phyloP scores from a whole-genome alignment of 2,329 filamentous ascomycete species.

The Claviceps sorghi region DNA sequence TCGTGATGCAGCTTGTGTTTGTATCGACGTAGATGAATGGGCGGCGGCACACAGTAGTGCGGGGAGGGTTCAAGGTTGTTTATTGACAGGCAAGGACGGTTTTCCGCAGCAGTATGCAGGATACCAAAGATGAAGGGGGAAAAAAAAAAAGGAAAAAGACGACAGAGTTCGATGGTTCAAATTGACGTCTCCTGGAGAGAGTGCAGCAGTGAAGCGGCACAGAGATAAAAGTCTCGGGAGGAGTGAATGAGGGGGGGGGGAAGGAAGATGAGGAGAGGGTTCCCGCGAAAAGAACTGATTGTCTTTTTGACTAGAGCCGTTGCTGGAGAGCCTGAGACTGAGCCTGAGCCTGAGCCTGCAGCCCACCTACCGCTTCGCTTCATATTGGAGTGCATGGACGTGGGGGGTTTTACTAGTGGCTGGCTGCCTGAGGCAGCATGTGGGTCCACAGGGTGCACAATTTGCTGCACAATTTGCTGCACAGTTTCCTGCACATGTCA shows the following conservation, averaged over 20 bases:
- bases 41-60: slow-evolving; percentile 4
- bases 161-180: neutral
- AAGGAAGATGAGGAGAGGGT: slow-evolving; percentile 2
- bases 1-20: slow-evolving; percentile 30
- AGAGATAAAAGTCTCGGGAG: slow-evolving; percentile 1
- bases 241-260: slow-evolving; percentile 1
- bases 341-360: slow-evolving; percentile 11
- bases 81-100: slow-evolving; percentile 4
- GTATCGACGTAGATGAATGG: slow-evolving; percentile 1
- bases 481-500: neutral
- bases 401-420: neutral
- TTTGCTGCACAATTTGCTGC: neutral
- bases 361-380: slow-evolving; percentile 6
- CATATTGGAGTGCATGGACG: neutral
- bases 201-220: slow-evolving; percentile 3
- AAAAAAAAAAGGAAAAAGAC: neutral
- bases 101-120: neutral
- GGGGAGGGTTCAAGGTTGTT: slow-evolving; percentile 3
- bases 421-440: slow-evolving; percentile 8
- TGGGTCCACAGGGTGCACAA: neutral
- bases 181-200: neutral
- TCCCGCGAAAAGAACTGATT: slow-evolving; percentile 8
- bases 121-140: neutral
- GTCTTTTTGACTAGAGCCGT: slow-evolving; percentile 6
- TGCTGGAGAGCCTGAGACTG: slow-evolving; percentile 11